A percentile compares a stretch with the other conserved stretches of the same genome.
Conservation (phyloP, 768 basidiomycete genomes). For the Artomyces pyxidatus region DNA sequence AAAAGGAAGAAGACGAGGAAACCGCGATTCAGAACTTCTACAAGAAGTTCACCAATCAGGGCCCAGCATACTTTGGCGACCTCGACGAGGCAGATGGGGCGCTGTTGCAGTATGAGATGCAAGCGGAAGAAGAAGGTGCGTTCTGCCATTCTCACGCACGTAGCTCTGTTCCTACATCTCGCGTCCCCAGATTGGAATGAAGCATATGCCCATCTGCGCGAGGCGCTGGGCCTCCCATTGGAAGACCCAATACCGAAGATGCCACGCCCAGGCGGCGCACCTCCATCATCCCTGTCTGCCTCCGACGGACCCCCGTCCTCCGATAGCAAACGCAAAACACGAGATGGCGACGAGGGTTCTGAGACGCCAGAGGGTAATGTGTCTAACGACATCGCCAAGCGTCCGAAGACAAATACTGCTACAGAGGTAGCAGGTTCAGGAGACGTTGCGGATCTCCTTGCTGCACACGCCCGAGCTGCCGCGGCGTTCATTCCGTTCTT, state of each 20-base stretch:
- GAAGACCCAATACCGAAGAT: constrained; percentile 47
- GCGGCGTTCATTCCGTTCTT: constrained; percentile 70
- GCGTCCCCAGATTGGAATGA: constrained; percentile 1
- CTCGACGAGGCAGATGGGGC: constrained; percentile 66
- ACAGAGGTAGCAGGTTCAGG: constrained; percentile 7
- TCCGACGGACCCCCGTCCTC: constrained; percentile 16
- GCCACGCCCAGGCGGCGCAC: constrained; percentile 29
- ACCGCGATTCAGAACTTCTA: constrained; percentile 66
- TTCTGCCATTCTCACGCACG: not conserved
- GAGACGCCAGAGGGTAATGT: constrained; percentile 26
- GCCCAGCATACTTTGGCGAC: constrained; percentile 87
- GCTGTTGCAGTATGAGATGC: constrained; percentile 64
- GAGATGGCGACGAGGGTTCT: constrained; percentile 34
- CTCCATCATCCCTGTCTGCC: constrained; percentile 18
- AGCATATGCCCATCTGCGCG: constrained; percentile 4
- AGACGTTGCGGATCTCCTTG: constrained; percentile 20
- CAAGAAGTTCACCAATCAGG: constrained; percentile 84
- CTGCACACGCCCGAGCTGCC: constrained; percentile 43
- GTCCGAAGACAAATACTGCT: constrained; percentile 19
- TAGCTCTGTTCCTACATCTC: not conserved
- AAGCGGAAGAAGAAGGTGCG: constrained; percentile 65
- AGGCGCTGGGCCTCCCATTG: constrained; percentile 13
- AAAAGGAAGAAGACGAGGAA: constrained; percentile 86
- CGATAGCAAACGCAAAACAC: constrained; percentile 48
- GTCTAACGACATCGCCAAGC: constrained; percentile 22